Evolutionary conservation across 78 protist species (phyloP).

Genomic region (Guillardia theta): DNA sequence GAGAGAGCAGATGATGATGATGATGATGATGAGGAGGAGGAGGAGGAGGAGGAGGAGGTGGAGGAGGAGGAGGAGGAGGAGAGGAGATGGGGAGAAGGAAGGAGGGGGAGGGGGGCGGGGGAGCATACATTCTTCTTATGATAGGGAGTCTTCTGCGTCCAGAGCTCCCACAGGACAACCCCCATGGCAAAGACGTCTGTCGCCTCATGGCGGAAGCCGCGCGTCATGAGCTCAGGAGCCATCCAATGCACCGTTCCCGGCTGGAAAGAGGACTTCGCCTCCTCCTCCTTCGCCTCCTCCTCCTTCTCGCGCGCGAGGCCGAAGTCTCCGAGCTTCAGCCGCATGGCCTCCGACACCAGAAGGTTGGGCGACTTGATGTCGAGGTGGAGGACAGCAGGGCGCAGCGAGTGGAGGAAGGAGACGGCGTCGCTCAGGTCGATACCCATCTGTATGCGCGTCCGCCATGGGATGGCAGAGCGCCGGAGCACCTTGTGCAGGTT

Average conservation of each 20-base stretch:
- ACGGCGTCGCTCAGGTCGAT: background rate
- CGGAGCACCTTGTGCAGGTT: background rate
- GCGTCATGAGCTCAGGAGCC: slow-evolving; percentile 6
- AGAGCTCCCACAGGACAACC: slow-evolving; percentile 8
- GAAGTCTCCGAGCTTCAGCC: background rate
- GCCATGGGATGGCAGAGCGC: background rate
- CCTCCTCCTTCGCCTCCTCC: background rate
- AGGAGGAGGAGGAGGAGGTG: background rate
- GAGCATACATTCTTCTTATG: background rate
- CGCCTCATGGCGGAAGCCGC: background rate
- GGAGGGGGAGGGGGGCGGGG: background rate
- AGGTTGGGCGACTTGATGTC: slow-evolving; percentile 4
- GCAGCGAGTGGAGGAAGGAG: background rate
- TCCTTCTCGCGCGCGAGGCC: background rate
- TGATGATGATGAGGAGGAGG: background rate
- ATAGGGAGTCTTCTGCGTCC: background rate
- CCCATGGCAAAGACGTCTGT: background rate
- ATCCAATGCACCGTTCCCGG: background rate
- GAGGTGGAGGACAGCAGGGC: background rate
- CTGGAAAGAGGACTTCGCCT: background rate
- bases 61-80: background rate
- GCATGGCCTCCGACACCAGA: background rate
- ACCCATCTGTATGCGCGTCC: background rate
- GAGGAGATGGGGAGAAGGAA: background rate
- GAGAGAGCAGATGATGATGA: background rate